phyloP scores from a whole-genome alignment of 345 rosid genomes.

The Eutrema heterophyllum region DNA sequence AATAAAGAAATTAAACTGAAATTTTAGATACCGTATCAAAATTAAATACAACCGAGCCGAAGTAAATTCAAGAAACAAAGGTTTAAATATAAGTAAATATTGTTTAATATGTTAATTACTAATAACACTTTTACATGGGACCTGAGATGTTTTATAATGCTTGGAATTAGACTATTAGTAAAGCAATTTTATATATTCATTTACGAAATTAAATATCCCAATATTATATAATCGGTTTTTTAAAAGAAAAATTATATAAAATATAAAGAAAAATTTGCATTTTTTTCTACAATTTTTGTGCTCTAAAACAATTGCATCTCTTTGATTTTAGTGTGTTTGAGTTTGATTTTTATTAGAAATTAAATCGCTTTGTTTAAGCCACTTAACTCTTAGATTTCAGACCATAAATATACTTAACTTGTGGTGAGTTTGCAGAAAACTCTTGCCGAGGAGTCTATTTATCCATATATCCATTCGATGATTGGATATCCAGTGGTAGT shows the following conservation, averaged over 20 bases:
- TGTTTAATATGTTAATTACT: neutral
- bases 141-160: neutral
- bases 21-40: neutral
- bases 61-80: neutral
- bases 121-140: neutral
- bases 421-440: no score
- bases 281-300: no score
- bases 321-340: no score
- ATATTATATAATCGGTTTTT: neutral
- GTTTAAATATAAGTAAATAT: neutral
- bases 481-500: no score
- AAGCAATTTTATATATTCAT: neutral
- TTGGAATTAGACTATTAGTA: neutral
- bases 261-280: neutral
- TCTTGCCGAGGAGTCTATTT: no score
- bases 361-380: no score
- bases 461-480: no score
- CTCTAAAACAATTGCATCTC: no score
- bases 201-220: neutral
- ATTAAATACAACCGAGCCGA: neutral
- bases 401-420: no score
- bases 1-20: neutral
- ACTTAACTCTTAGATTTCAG: no score
- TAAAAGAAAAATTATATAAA: neutral
- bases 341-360: no score